These are phyloP conservation scores for Cladosporium sphaerospermum DNA, from an alignment of 2,329 filamentous ascomycete species.

Conservation along the genomic window DNA sequence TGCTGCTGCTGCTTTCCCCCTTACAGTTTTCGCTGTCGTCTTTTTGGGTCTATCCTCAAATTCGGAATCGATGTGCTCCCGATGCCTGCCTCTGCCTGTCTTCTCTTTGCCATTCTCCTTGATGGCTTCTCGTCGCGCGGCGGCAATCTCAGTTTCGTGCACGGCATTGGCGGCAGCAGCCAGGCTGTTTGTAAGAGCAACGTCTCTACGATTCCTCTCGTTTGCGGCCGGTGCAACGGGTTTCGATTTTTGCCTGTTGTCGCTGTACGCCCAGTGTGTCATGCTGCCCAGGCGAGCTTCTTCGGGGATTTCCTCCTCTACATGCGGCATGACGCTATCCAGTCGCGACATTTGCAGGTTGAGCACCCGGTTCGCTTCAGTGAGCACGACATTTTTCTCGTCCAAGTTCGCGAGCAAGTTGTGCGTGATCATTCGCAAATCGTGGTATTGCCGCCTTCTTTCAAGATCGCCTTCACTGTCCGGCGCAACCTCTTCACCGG, in stretches of 20 bases:
- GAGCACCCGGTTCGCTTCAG: slow-evolving; percentile 84
- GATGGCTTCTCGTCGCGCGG: slow-evolving; percentile 71
- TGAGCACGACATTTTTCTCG: slow-evolving; percentile 95
- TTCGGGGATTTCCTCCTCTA: slow-evolving; percentile 85
- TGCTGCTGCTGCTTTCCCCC: slow-evolving; percentile 54
- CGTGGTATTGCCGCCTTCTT: slow-evolving; percentile 51
- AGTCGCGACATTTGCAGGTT: slow-evolving; percentile 78
- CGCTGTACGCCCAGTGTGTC: slow-evolving; percentile 92
- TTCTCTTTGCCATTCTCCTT: slow-evolving; percentile 65
- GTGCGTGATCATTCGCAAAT: slow-evolving; percentile 69
- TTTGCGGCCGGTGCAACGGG: slow-evolving; percentile 45
- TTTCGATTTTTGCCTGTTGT: slow-evolving; percentile 56
- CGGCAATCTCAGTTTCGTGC: slow-evolving; percentile 75
- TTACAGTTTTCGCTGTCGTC: slow-evolving; percentile 48
- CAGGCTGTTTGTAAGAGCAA: slow-evolving; percentile 63
- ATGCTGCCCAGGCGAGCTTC: slow-evolving; percentile 88
- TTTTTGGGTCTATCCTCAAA: slow-evolving; percentile 71
- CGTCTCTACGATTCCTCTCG: slow-evolving; percentile 72
- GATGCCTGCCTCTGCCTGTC: slow-evolving; percentile 55
- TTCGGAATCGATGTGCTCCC: slow-evolving; percentile 67
- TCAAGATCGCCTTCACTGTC: slow-evolving; percentile 46
- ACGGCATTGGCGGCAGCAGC: slow-evolving; percentile 65
- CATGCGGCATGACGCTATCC: slow-evolving; percentile 78
- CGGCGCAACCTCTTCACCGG: slow-evolving; percentile 22
- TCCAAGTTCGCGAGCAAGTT: slow-evolving; percentile 87